Evolutionary conservation across 495 filamentous ascomycete species (phyloP).

Genomic region (Stereocaulon alpinum): DNA sequence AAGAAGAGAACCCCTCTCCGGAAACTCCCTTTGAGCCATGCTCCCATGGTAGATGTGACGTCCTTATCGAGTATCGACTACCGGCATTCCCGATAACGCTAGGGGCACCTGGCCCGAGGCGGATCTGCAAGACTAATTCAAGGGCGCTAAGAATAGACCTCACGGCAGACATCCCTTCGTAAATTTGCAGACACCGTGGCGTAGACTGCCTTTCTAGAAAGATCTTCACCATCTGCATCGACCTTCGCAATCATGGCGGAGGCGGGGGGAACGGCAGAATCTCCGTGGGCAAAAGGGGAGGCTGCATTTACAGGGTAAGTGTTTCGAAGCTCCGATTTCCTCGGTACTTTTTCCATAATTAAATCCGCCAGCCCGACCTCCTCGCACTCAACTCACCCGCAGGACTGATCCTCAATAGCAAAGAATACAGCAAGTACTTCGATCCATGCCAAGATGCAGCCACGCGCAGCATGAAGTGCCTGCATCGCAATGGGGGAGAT

Average conservation of each 20-base stretch:
- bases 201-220: neutral
- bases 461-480: constrained; percentile 68
- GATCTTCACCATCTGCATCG: neutral
- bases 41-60: neutral
- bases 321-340: neutral
- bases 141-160: constrained; percentile 6
- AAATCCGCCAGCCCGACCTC: neutral
- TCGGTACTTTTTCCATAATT: neutral
- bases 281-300: constrained; percentile 22
- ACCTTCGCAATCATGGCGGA: constrained; percentile 7
- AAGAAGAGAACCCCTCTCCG: neutral
- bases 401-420: constrained; percentile 42
- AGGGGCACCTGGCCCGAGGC: neutral
- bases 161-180: neutral
- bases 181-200: neutral
- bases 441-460: constrained; percentile 96
- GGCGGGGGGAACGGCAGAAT: constrained; percentile 2
- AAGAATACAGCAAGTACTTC: constrained; percentile 72
- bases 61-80: neutral
- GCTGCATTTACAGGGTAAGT: constrained; percentile 17
- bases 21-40: neutral
- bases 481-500: constrained; percentile 78
- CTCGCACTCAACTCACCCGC: neutral
- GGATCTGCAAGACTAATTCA: neutral
- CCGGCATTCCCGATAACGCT: constrained; percentile 4